Percentiles rank a stretch among this genome's conserved stretches.
Evolutionary conservation across 352 stramenopile genomes (phyloP).

Genomic region (Pythium volutum): DNA sequence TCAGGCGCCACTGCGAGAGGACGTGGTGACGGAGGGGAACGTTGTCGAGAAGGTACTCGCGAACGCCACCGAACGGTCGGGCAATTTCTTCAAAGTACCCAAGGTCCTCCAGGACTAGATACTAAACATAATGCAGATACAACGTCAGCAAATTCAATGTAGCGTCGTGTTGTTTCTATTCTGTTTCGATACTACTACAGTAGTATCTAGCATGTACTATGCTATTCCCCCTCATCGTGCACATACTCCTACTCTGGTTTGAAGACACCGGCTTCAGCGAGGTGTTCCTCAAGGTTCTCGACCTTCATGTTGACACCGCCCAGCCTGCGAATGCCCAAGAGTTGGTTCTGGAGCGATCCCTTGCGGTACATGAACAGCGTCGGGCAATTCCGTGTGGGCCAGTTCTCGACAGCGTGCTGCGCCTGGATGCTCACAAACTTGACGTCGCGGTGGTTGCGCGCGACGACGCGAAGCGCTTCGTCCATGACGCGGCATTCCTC

Average conservation of each 20-base stretch:
- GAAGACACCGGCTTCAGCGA: slow-evolving; percentile 81
- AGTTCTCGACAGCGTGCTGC: slow-evolving; percentile 91
- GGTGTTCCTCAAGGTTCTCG: slow-evolving; percentile 87
- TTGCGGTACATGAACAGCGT: slow-evolving; percentile 94
- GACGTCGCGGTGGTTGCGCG: slow-evolving; percentile 84
- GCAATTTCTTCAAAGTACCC: slow-evolving; percentile 86
- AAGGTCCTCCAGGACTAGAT: slow-evolving; percentile 78
- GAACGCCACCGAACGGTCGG: slow-evolving; percentile 71
- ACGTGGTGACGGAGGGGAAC: slow-evolving; percentile 76
- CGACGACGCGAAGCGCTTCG: slow-evolving; percentile 77
- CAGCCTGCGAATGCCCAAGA: slow-evolving; percentile 87
- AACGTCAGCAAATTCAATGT: background rate
- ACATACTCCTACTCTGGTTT: slow-evolving; percentile 22
- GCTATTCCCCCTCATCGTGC: background rate
- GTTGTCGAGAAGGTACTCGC: slow-evolving; percentile 64
- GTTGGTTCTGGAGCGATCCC: slow-evolving; percentile 83
- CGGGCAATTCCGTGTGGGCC: slow-evolving; percentile 88
- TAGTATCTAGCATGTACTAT: background rate
- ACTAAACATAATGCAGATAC: background rate
- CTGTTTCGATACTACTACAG: too few relatives aligned
- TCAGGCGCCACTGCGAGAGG: slow-evolving; percentile 63
- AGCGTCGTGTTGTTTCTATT: background rate
- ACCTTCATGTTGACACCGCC: slow-evolving; percentile 86
- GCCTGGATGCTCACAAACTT: slow-evolving; percentile 94
- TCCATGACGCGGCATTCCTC: slow-evolving; percentile 92